Evolutionary conservation across 768 basidiomycete species (phyloP).

Genomic region (Flagelloscypha sp.): DNA sequence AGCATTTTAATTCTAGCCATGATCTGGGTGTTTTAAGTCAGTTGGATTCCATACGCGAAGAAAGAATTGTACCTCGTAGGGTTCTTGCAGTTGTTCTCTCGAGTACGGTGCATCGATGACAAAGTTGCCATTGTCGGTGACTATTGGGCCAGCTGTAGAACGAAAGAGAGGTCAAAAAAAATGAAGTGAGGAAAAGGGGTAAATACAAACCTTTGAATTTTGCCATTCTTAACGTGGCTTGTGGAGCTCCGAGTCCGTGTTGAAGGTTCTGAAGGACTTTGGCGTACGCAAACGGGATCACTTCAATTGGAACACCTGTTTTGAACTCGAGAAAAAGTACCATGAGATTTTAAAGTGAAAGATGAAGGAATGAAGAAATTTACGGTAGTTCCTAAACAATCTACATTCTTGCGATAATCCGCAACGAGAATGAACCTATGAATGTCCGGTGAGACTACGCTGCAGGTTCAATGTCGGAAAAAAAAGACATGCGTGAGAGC

Average conservation of each 20-base stretch:
- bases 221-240: conserved; percentile 86
- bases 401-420: conserved; percentile 90
- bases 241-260: conserved; percentile 50
- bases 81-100: conserved; percentile 56
- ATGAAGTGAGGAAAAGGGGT: background rate
- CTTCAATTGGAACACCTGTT: conserved; percentile 91
- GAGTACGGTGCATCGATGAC: conserved; percentile 94
- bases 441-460: conserved; percentile 2
- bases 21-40: conserved; percentile 37
- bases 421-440: conserved; percentile 82
- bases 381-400: conserved; percentile 75
- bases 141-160: conserved; percentile 84
- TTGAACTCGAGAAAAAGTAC: conserved; percentile 44
- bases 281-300: conserved; percentile 92
- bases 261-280: conserved; percentile 72
- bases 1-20: conserved; percentile 82
- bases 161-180: conserved; percentile 8
- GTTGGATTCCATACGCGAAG: background rate
- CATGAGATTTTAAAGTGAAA: background rate
- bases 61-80: conserved; percentile 39
- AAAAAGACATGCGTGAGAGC: conserved; percentile 60
- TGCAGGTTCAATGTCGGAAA: background rate
- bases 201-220: conserved; percentile 51
- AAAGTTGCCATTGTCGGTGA: conserved; percentile 96
- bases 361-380: conserved; percentile 20